phyloP scores from a whole-genome alignment of 2,329 filamentous ascomycete species.

The Fusarium sp. region DNA sequence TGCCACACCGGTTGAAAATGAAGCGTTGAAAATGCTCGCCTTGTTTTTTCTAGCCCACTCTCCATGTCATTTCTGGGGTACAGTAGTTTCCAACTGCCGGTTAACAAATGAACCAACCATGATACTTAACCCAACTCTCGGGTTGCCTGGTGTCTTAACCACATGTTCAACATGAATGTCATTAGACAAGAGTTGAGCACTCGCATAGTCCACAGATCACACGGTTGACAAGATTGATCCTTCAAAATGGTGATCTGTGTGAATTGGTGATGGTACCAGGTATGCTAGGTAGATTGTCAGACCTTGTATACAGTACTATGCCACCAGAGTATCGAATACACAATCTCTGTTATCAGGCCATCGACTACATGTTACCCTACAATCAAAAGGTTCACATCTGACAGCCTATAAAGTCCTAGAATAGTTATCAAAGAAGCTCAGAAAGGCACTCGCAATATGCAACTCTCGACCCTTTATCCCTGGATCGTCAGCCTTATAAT shows the following conservation, averaged over 20 bases:
- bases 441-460: constrained; percentile 3
- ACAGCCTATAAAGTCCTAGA: not conserved
- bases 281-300: not conserved
- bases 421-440: not conserved
- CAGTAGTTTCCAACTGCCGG: constrained; percentile 13
- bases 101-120: constrained; percentile 16
- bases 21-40: constrained; percentile 25
- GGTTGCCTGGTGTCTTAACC: constrained; percentile 14
- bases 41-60: constrained; percentile 8
- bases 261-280: not conserved
- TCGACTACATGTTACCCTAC: constrained; percentile 7
- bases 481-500: constrained; percentile 28
- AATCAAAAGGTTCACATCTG: not conserved
- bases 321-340: not conserved
- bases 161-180: constrained; percentile 3
- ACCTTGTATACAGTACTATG: not conserved
- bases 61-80: constrained; percentile 7
- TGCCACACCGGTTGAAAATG: constrained; percentile 6
- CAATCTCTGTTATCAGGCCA: not conserved
- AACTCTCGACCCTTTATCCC: constrained; percentile 18
- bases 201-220: constrained; percentile 29
- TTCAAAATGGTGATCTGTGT: not conserved
- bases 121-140: constrained; percentile 6
- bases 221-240: not conserved
- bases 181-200: constrained; percentile 8